Conservation (phyloP, 345 rosid species). For the Ceriops decandra region DNA sequence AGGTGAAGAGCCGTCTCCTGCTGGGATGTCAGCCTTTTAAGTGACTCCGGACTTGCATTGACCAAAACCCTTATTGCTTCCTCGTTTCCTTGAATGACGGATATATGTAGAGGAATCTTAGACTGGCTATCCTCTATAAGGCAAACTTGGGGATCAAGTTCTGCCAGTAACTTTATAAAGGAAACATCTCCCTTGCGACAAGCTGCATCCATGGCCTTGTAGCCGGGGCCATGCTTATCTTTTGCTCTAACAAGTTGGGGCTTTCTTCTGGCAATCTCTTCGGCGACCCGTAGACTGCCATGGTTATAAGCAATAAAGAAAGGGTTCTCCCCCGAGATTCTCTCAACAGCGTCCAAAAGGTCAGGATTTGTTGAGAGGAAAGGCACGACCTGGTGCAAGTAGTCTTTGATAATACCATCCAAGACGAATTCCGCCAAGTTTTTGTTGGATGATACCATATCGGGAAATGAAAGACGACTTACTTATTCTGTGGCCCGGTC, state of each 20-base stretch:
- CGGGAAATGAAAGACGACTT: too few species aligned
- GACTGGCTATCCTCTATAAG: background rate
- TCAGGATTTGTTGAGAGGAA: background rate
- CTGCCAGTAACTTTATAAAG: background rate
- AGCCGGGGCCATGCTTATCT: background rate
- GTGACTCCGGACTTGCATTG: background rate
- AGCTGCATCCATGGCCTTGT: background rate
- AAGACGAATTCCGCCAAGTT: background rate
- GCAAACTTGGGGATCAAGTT: background rate
- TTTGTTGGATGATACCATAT: background rate
- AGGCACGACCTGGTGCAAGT: background rate
- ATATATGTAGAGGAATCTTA: constrained; percentile 5
- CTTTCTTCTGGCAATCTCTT: background rate
- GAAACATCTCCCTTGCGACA: background rate
- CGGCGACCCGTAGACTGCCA: background rate
- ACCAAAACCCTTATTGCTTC: constrained; percentile 5
- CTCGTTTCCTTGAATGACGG: background rate
- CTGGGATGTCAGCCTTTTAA: background rate
- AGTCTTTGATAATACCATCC: background rate
- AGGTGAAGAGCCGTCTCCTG: constrained; percentile 14
- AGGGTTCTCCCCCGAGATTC: background rate
- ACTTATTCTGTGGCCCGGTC: too few species aligned
- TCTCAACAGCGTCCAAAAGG: background rate
- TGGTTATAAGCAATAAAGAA: background rate
- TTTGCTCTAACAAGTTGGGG: background rate